A percentile compares a stretch with the other conserved stretches of the same genome.
Evolutionary conservation across 2,329 filamentous ascomycete genomes (phyloP).

Genomic region (Tolypocladium amazonense): DNA sequence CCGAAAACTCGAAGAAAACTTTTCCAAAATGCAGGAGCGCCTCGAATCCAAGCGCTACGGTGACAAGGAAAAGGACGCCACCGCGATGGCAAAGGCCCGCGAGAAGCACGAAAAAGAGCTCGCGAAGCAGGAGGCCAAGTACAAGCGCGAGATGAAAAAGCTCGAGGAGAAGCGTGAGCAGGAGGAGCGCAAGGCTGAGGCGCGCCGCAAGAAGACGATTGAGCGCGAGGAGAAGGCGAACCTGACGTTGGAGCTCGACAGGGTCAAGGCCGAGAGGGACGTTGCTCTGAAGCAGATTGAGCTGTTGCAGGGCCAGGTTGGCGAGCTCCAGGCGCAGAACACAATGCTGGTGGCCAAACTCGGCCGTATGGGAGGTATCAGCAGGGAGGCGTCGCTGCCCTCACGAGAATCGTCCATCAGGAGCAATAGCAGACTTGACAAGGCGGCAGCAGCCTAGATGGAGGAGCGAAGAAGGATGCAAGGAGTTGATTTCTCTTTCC

Average conservation of each 20-base stretch:
- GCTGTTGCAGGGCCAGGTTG: conserved; percentile 42
- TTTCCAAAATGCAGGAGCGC: conserved; percentile 43
- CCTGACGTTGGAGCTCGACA: conserved; percentile 41
- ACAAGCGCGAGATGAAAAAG: conserved; percentile 52
- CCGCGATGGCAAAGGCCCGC: conserved; percentile 43
- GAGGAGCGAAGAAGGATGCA: not conserved
- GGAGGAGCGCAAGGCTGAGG: conserved; percentile 50
- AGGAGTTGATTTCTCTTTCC: not conserved
- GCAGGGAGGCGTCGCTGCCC: conserved; percentile 7
- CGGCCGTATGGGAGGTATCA: conserved; percentile 33
- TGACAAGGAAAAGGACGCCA: conserved; percentile 37
- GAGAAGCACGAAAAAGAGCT: conserved; percentile 54
- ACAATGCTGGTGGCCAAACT: conserved; percentile 45
- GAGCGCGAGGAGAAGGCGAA: conserved; percentile 44
- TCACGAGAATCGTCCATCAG: conserved; percentile 1
- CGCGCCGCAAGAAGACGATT: conserved; percentile 34
- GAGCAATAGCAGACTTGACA: not conserved
- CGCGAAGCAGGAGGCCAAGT: conserved; percentile 56
- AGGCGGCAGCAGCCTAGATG: not conserved
- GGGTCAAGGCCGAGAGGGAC: conserved; percentile 38
- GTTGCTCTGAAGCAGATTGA: conserved; percentile 41
- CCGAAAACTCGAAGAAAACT: conserved; percentile 51
- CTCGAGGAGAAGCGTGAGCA: conserved; percentile 52
- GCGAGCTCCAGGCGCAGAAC: conserved; percentile 49
- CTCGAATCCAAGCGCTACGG: conserved; percentile 33